phyloP scores from a whole-genome alignment of 2,329 filamentous ascomycete species.

The Botryotinia narcissicola region DNA sequence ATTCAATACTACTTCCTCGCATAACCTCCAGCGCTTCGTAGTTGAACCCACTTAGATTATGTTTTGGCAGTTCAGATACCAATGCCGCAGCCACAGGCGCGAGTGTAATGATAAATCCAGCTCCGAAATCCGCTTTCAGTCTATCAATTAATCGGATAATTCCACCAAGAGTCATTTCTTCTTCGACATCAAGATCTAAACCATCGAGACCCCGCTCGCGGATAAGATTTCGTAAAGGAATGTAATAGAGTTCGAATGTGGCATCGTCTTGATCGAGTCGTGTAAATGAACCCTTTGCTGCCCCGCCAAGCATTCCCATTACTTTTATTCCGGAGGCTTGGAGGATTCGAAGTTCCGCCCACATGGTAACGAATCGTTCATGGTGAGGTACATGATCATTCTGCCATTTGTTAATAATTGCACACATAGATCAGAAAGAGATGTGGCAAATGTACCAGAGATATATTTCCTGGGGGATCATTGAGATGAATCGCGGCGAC shows the following conservation, averaged over 20 bases:
- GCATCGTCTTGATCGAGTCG: slow-evolving; percentile 55
- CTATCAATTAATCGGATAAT: slow-evolving; percentile 66
- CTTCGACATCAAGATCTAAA: slow-evolving; percentile 77
- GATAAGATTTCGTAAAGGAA: slow-evolving; percentile 64
- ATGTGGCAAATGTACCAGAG: slow-evolving; percentile 55
- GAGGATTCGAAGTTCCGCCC: slow-evolving; percentile 72
- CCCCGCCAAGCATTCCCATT: slow-evolving; percentile 84
- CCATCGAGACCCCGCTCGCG: slow-evolving; percentile 62
- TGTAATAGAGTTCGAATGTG: slow-evolving; percentile 72
- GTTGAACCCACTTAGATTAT: slow-evolving; percentile 78
- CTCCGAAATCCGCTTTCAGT: slow-evolving; percentile 66
- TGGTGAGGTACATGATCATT: slow-evolving; percentile 76
- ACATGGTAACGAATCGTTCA: slow-evolving; percentile 67
- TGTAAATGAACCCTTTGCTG: slow-evolving; percentile 70
- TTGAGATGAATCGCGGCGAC: slow-evolving; percentile 86
- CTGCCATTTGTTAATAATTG: slow-evolving; percentile 53
- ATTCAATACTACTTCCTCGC: slow-evolving; percentile 65
- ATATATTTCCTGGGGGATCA: slow-evolving; percentile 51
- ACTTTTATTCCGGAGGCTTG: slow-evolving; percentile 75
- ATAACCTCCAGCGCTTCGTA: slow-evolving; percentile 72
- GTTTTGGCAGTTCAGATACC: slow-evolving; percentile 50
- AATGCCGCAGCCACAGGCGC: slow-evolving; percentile 79
- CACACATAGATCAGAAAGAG: slow-evolving; percentile 64
- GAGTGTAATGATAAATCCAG: slow-evolving; percentile 71
- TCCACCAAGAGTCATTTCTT: slow-evolving; percentile 65